These are phyloP conservation scores for Phoenix dactylifera DNA, from an alignment of 176 grass and related monocot species.

Conservation along the genomic window DNA sequence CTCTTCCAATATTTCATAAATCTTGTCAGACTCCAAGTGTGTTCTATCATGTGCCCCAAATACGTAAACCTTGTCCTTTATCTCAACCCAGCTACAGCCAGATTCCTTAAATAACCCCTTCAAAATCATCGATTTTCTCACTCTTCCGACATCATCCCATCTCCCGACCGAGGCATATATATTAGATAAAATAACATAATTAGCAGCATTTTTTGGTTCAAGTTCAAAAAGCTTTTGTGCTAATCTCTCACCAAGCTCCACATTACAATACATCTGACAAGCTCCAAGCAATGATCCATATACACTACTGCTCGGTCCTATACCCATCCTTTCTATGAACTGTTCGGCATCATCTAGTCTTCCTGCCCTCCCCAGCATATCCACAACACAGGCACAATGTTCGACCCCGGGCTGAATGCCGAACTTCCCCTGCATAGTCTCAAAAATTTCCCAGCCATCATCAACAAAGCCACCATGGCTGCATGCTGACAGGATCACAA, in stretches of 20 bases:
- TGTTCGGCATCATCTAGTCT: conserved; percentile 17
- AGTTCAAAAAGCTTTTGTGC: conserved; percentile 8
- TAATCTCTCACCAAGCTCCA: conserved; percentile 19
- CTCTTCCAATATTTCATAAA: conserved; percentile 8
- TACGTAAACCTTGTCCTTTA: conserved; percentile 6
- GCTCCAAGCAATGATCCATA: conserved; percentile 19
- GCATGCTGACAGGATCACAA: conserved; percentile 15
- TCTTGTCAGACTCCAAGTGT: conserved; percentile 12
- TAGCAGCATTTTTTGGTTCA: conserved; percentile 14
- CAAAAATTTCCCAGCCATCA: conserved; percentile 9
- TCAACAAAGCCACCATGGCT: conserved; percentile 14
- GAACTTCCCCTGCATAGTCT: conserved; percentile 12
- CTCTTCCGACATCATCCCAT: conserved; percentile 15
- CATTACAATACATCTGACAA: conserved; percentile 21
- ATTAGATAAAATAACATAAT: conserved; percentile 22
- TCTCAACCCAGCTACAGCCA: conserved; percentile 19
- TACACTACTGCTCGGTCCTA: conserved; percentile 2
- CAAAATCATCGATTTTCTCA: conserved; percentile 1
- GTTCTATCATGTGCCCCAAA: conserved; percentile 17
- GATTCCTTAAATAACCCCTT: conserved; percentile 16
- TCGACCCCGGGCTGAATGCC: conserved; percentile 5
- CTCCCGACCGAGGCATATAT: conserved; percentile 15
- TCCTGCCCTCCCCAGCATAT: conserved; percentile 19
- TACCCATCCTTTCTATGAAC: conserved; percentile 5
- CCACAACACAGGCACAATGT: conserved; percentile 25